Percentiles rank a stretch among this genome's conserved stretches.
Conservation (phyloP, 129 eudicot species). For the sunflower (Helianthus annuus) region DNA sequence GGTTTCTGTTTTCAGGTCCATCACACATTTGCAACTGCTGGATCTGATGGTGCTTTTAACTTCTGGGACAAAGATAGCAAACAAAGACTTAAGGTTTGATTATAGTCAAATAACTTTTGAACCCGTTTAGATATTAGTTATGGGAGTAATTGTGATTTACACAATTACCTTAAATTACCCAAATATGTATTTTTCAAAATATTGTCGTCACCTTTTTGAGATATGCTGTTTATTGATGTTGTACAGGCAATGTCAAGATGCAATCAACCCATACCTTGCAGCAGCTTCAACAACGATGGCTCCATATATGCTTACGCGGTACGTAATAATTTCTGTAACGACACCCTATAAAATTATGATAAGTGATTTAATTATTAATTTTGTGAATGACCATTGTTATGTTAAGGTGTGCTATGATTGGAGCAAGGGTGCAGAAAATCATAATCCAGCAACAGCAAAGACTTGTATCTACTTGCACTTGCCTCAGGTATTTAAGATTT, state of each 20-base stretch:
- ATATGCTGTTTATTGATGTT: background rate
- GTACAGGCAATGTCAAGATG: constrained; percentile 83
- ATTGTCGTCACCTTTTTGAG: background rate
- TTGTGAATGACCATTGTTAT: background rate
- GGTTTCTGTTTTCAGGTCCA: constrained; percentile 51
- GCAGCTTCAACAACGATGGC: constrained; percentile 91
- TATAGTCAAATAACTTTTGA: background rate
- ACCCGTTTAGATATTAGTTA: background rate
- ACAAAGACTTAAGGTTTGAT: constrained; percentile 84
- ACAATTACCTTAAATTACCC: background rate
- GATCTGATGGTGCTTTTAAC: constrained; percentile 96
- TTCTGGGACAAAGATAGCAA: constrained; percentile 99
- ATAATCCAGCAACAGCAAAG: constrained; percentile 84
- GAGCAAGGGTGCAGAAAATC: constrained; percentile 98
- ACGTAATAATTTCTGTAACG: background rate
- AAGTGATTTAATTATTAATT: constrained; percentile 11
- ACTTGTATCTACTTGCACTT: constrained; percentile 61
- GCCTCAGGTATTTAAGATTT: constrained; percentile 49
- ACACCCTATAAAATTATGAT: background rate
- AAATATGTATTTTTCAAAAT: background rate
- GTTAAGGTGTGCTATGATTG: constrained; percentile 88
- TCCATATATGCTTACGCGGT: constrained; percentile 91
- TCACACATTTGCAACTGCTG: constrained; percentile 93
- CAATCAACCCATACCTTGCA: constrained; percentile 87
- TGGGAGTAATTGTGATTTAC: background rate